Conservation (phyloP, 2,329 filamentous ascomycete species). For the Paecilomyces formosus region DNA sequence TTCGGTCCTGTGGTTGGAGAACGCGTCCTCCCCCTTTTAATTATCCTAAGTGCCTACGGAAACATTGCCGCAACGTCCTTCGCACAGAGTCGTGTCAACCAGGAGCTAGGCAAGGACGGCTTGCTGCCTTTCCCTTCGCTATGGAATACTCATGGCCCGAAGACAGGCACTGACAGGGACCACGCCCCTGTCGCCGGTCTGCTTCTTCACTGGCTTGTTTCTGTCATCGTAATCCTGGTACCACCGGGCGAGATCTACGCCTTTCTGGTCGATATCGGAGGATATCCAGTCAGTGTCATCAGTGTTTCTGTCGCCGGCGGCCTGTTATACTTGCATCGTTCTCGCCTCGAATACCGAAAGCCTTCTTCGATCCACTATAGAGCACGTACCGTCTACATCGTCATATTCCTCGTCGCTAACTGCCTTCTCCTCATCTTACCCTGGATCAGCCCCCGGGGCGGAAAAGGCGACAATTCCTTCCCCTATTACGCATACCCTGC, state of each 20-base stretch:
- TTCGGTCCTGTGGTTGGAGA: slow-evolving; percentile 43
- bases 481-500: not conserved
- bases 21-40: slow-evolving; percentile 30
- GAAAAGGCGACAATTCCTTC: not conserved
- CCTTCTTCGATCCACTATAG: slow-evolving; percentile 48
- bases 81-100: slow-evolving; percentile 12
- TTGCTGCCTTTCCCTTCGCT: slow-evolving; percentile 55
- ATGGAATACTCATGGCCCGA: slow-evolving; percentile 40
- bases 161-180: not conserved
- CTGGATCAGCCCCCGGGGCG: not conserved
- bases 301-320: slow-evolving; percentile 38
- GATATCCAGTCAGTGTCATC: slow-evolving; percentile 12
- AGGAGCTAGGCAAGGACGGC: slow-evolving; percentile 59
- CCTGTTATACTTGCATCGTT: slow-evolving; percentile 42
- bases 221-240: slow-evolving; percentile 54
- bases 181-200: slow-evolving; percentile 42
- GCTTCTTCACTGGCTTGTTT: slow-evolving; percentile 57
- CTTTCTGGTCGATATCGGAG: slow-evolving; percentile 36
- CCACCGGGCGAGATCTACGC: slow-evolving; percentile 58
- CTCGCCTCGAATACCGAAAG: slow-evolving; percentile 33
- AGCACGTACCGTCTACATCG: slow-evolving; percentile 42
- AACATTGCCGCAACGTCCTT: slow-evolving; percentile 11
- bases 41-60: slow-evolving; percentile 5
- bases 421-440: not conserved
- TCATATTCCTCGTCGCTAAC: not conserved